Evolutionary conservation across 306 rosid species (phyloP).

Genomic region (Trifolium dubium): DNA sequence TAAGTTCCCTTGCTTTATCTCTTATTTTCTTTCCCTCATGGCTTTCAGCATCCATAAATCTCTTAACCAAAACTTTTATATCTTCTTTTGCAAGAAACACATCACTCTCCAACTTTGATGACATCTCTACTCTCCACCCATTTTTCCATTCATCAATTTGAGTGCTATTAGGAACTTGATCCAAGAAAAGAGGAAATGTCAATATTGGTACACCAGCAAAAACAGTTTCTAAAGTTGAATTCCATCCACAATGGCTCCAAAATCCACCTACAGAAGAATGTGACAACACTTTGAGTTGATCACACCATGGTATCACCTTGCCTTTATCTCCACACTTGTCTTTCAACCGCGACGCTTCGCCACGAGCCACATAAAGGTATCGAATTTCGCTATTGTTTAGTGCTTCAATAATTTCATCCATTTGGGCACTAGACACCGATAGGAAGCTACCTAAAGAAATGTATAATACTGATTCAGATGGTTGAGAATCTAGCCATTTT

Average conservation of each 20-base stretch:
- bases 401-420: conserved; percentile 56
- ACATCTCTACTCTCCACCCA: conserved; percentile 44
- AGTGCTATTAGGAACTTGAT: conserved; percentile 55
- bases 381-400: conserved; percentile 38
- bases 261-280: conserved; percentile 55
- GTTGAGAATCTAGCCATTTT: conserved; percentile 63
- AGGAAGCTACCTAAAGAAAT: conserved; percentile 65
- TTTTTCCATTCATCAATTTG: conserved; percentile 58
- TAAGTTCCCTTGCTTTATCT: conserved; percentile 46
- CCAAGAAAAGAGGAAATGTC: conserved; percentile 56
- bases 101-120: conserved; percentile 29
- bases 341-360: conserved; percentile 44
- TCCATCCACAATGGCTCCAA: conserved; percentile 74
- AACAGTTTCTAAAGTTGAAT: conserved; percentile 53
- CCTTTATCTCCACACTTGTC: conserved; percentile 54
- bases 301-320: conserved; percentile 61
- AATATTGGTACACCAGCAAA: conserved; percentile 58
- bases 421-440: conserved; percentile 51
- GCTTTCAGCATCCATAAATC: conserved; percentile 47
- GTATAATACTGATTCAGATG: conserved; percentile 60
- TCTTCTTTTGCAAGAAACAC: conserved; percentile 36
- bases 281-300: conserved; percentile 59
- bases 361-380: conserved; percentile 62
- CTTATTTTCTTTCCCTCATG: conserved; percentile 47
- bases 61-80: conserved; percentile 34